Evolutionary conservation across 257 asterid genomes (phyloP).

Genomic region (Nicotiana obtusifolia): DNA sequence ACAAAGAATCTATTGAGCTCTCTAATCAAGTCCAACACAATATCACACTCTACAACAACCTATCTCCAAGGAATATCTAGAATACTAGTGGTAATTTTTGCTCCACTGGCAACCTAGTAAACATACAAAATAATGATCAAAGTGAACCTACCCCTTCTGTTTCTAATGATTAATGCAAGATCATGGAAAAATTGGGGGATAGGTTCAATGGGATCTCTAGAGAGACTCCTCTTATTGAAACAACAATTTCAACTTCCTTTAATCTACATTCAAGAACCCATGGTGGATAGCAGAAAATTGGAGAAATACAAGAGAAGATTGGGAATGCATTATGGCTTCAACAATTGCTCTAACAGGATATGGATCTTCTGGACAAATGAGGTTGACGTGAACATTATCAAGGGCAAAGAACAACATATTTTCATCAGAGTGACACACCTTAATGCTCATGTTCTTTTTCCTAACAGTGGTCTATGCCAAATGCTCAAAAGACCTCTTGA

Average conservation of each 20-base stretch:
- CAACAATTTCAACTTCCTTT: not conserved
- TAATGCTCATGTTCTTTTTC: not conserved
- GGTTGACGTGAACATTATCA: not conserved
- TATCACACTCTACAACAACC: no score
- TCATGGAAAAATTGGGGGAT: not conserved
- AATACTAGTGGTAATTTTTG: no score
- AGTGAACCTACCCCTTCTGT: not conserved
- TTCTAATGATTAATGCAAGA: not conserved
- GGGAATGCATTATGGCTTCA: not conserved
- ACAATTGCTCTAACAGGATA: not conserved
- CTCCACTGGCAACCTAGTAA: no score
- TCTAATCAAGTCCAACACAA: no score
- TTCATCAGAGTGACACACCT: not conserved
- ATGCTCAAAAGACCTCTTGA: not conserved
- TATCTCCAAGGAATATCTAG: no score
- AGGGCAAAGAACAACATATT: not conserved
- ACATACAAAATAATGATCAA: no score
- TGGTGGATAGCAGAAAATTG: not conserved
- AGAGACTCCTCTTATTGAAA: not conserved
- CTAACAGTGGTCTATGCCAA: not conserved
- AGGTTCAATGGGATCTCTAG: not conserved
- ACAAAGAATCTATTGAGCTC: no score
- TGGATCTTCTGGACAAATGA: not conserved
- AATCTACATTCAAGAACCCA: not conserved
- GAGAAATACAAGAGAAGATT: not conserved